Conservation (phyloP, 805 yeast species). For the Myxozyma neotropica region DNA sequence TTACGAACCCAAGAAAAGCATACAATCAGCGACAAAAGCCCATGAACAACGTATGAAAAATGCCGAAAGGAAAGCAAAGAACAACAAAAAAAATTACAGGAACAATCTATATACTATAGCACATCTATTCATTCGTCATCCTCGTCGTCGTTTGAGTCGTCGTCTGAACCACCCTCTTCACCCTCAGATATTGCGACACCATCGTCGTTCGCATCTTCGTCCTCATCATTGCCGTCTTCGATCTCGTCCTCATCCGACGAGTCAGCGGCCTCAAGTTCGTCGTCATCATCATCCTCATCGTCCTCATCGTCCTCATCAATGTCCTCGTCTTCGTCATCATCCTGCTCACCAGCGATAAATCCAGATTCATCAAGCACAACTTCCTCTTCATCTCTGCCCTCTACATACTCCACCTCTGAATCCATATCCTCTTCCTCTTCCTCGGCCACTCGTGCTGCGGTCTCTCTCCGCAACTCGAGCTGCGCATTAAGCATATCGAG, state of each 20-base stretch:
- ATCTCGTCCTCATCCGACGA: constrained; percentile 33
- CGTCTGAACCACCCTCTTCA: constrained; percentile 8
- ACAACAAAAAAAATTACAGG: neutral
- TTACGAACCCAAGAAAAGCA: neutral
- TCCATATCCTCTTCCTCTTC: constrained; percentile 39
- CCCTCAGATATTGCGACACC: neutral
- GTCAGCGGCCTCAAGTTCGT: constrained; percentile 38
- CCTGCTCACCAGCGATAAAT: constrained; percentile 52
- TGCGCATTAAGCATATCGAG: constrained; percentile 77
- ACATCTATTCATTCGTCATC: constrained; percentile 13
- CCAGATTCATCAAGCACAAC: constrained; percentile 41
- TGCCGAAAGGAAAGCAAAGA: neutral
- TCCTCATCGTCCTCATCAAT: constrained; percentile 42
- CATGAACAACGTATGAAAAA: neutral
- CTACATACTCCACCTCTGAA: constrained; percentile 53
- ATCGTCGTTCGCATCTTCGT: constrained; percentile 15
- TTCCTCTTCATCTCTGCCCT: constrained; percentile 39
- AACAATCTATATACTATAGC: constrained; percentile 4
- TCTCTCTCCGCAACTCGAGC: constrained; percentile 63
- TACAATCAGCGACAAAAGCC: neutral
- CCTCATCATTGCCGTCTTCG: constrained; percentile 34
- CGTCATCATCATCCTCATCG: constrained; percentile 38
- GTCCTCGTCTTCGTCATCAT: constrained; percentile 44
- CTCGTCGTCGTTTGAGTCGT: constrained; percentile 9
- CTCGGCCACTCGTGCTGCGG: constrained; percentile 41